phyloP scores from a whole-genome alignment of 2,329 filamentous ascomycete genomes.

The Scedosporium dehoogii region DNA sequence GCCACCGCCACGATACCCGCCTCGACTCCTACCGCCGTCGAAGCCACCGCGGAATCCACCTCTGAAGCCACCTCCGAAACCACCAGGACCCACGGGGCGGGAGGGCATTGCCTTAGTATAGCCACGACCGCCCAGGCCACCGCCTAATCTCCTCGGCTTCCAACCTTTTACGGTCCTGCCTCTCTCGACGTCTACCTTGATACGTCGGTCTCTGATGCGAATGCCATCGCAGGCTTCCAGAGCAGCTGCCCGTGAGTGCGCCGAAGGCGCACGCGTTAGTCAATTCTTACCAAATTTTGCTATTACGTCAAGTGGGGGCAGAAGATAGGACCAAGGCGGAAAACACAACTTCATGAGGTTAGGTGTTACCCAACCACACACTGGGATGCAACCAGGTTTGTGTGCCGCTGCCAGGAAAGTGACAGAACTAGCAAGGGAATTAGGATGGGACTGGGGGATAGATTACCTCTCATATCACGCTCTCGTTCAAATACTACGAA shows the following conservation, averaged over 20 bases:
- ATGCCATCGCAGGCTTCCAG: conserved; percentile 79
- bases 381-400: neutral
- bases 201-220: conserved; percentile 81
- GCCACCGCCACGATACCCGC: conserved; percentile 14
- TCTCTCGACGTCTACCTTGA: conserved; percentile 92
- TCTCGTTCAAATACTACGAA: conserved; percentile 97
- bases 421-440: conserved; percentile 5
- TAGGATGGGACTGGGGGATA: conserved; percentile 19
- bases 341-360: conserved; percentile 1
- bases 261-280: conserved; percentile 57
- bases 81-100: conserved; percentile 56
- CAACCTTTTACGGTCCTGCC: conserved; percentile 90
- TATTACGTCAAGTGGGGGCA: conserved; percentile 8
- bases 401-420: neutral
- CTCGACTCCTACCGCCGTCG: conserved; percentile 29
- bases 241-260: conserved; percentile 65
- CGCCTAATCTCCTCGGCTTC: conserved; percentile 84
- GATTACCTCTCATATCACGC: conserved; percentile 97
- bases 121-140: conserved; percentile 81
- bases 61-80: conserved; percentile 44
- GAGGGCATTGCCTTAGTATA: conserved; percentile 77
- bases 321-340: conserved; percentile 8
- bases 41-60: conserved; percentile 46
- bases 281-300: conserved; percentile 45
- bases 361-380: neutral